These are phyloP conservation scores for Penicillium turbatum DNA, from an alignment of 495 filamentous ascomycete genomes.

Conservation along the genomic window DNA sequence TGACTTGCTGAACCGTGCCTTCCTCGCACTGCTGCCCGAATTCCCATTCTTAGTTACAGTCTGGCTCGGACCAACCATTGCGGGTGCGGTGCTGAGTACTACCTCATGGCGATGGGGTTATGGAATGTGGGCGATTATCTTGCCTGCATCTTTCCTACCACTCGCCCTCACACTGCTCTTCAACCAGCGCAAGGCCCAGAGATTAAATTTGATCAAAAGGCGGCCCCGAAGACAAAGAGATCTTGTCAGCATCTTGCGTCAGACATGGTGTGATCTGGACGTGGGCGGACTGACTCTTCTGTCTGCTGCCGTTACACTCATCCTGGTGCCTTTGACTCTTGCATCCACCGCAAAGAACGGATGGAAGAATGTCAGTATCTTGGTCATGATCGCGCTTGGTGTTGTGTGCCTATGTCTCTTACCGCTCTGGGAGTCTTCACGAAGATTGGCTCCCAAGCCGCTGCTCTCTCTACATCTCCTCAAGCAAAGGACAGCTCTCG, in stretches of 20 bases:
- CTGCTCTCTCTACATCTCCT: conserved; percentile 58
- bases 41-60: conserved; percentile 60
- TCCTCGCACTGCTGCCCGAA: conserved; percentile 56
- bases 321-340: conserved; percentile 59
- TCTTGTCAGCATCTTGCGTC: conserved; percentile 33
- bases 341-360: conserved; percentile 44
- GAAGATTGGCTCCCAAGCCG: conserved; percentile 50
- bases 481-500: conserved; percentile 57
- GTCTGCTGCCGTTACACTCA: conserved; percentile 52
- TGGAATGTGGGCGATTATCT: conserved; percentile 54
- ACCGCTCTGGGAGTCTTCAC: conserved; percentile 57
- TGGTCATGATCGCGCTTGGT: conserved; percentile 59
- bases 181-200: conserved; percentile 53
- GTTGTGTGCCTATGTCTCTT: conserved; percentile 51
- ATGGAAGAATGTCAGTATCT: conserved; percentile 54
- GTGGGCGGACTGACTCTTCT: conserved; percentile 54
- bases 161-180: conserved; percentile 50
- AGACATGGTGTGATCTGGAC: conserved; percentile 53
- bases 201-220: conserved; percentile 46
- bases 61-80: conserved; percentile 60
- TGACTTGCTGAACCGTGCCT: conserved; percentile 59
- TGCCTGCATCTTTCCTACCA: conserved; percentile 55
- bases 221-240: conserved; percentile 26
- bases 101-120: conserved; percentile 57
- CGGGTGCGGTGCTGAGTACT: conserved; percentile 40